Conservation (phyloP, 768 basidiomycete genomes). For the Mycena chlorophos region DNA sequence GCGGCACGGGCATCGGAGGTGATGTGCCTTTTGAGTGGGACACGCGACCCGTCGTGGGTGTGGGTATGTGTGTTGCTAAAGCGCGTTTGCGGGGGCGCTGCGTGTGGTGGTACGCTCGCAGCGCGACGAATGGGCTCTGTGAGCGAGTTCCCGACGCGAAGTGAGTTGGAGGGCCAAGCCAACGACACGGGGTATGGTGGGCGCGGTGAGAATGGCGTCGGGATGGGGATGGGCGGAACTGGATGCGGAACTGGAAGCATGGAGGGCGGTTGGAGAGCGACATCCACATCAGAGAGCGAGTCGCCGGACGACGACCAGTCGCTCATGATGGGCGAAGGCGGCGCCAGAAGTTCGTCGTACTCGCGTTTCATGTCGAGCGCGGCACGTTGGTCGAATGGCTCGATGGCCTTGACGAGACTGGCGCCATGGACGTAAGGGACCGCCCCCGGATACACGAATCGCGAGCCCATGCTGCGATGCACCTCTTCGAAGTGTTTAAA, state of each 20-base stretch:
- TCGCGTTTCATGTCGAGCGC: background rate
- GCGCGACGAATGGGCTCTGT: background rate
- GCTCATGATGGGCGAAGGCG: background rate
- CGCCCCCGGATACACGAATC: background rate
- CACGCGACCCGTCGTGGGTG: background rate
- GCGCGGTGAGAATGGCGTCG: no score
- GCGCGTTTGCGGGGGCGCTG: background rate
- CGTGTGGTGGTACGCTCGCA: background rate
- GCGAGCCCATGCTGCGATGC: background rate
- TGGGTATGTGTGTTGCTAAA: background rate
- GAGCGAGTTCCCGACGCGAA: no score
- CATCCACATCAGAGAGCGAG: no score
- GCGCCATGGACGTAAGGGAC: background rate
- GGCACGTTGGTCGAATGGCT: background rate
- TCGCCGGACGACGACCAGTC: background rate
- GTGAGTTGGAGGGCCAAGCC: no score
- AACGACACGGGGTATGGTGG: no score
- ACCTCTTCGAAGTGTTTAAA: constrained; percentile 44
- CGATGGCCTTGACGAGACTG: background rate
- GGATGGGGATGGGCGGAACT: no score
- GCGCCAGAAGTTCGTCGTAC: background rate
- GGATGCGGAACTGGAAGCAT: no score
- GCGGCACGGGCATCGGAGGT: background rate
- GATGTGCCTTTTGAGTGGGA: background rate
- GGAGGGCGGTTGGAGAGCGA: no score